Conservation (phyloP, 352 stramenopile genomes). For the Globisporangium paddicum region DNA sequence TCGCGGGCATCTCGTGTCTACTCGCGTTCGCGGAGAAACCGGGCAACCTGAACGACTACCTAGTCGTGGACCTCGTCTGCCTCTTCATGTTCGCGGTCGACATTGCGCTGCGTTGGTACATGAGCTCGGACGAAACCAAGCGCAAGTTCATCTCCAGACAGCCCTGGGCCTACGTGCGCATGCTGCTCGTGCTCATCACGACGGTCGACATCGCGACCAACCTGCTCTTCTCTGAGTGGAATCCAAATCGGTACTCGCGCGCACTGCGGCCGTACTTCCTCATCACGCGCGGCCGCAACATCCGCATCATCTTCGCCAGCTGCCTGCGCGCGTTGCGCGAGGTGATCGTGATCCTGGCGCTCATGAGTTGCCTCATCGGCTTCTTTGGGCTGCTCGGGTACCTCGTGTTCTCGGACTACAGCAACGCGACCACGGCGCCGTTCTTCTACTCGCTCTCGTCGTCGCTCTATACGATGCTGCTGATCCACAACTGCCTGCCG, state of each 20-base stretch:
- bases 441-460: slow-evolving; percentile 70
- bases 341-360: slow-evolving; percentile 59
- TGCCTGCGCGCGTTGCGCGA: slow-evolving; percentile 70
- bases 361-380: slow-evolving; percentile 70
- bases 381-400: slow-evolving; percentile 80
- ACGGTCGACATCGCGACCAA: slow-evolving; percentile 49
- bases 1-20: slow-evolving; percentile 57
- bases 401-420: slow-evolving; percentile 72
- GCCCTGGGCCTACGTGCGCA: slow-evolving; percentile 66
- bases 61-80: slow-evolving; percentile 63
- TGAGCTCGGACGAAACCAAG: slow-evolving; percentile 80
- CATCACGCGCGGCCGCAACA: slow-evolving; percentile 71
- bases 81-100: slow-evolving; percentile 59
- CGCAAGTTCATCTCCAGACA: slow-evolving; percentile 70
- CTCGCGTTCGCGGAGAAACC: slow-evolving; percentile 66
- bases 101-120: slow-evolving; percentile 71
- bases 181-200: slow-evolving; percentile 52
- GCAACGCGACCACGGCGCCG: slow-evolving; percentile 35
- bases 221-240: slow-evolving; percentile 35
- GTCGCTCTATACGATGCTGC: slow-evolving; percentile 78
- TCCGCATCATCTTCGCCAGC: slow-evolving; percentile 83
- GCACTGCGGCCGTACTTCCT: slow-evolving; percentile 76
- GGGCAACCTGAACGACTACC: slow-evolving; percentile 46
- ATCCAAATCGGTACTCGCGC: slow-evolving; percentile 63
- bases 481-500: slow-evolving; percentile 76